Conservation (phyloP, 495 filamentous ascomycete genomes). For the Penicillium turbatum region DNA sequence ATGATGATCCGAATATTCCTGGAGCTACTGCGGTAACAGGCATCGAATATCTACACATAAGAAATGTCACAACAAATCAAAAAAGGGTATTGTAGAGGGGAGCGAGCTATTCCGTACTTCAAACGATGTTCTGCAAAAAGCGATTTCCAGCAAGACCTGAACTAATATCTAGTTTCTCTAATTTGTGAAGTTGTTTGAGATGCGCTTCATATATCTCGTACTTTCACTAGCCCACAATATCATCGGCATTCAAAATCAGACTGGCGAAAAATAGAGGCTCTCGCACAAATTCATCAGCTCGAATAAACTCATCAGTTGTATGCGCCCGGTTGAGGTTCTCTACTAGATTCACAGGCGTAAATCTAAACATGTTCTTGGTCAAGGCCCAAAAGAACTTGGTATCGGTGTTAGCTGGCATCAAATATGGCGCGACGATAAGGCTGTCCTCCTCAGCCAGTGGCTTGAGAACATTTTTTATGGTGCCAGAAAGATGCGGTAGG, state of each 20-base stretch:
- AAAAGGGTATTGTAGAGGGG: too few relatives aligned
- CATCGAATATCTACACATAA: too few relatives aligned
- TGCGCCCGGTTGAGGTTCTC: constrained; percentile 40
- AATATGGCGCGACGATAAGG: constrained; percentile 48
- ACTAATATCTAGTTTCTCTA: background rate
- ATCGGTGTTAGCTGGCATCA: constrained; percentile 62
- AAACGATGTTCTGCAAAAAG: background rate
- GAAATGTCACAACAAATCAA: too few relatives aligned
- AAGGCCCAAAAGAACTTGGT: constrained; percentile 57
- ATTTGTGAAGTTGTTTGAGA: background rate
- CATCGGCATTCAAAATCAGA: constrained; percentile 17
- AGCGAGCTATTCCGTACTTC: too few relatives aligned
- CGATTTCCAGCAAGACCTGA: background rate
- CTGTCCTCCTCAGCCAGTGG: constrained; percentile 43
- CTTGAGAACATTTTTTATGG: constrained; percentile 48
- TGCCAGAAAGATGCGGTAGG: constrained; percentile 48
- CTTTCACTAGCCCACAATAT: constrained; percentile 6
- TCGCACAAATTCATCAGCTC: constrained; percentile 13
- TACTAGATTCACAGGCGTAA: constrained; percentile 35
- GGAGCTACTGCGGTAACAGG: too few relatives aligned
- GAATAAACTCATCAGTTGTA: constrained; percentile 49
- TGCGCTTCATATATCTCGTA: background rate
- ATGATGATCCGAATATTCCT: too few relatives aligned
- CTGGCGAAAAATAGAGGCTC: constrained; percentile 16
- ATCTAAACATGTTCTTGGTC: constrained; percentile 54